A percentile compares a stretch with the other conserved stretches of the same genome.
Conservation (phyloP, 768 basidiomycete species). For the Naganishia kalamii region DNA sequence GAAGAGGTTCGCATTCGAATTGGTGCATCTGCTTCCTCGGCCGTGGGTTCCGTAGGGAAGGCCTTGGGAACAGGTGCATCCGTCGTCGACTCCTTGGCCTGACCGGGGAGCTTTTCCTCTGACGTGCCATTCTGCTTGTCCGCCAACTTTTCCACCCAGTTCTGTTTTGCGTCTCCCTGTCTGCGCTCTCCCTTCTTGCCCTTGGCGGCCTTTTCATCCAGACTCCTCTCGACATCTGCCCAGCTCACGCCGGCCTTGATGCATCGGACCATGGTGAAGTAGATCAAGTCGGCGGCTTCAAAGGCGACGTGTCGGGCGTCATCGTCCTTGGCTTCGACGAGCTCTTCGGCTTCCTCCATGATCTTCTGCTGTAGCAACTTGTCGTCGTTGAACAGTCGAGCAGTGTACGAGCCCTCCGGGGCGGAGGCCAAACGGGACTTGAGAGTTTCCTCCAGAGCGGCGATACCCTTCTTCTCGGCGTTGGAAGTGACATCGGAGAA, state of each 20-base stretch:
- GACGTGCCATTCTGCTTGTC: slow-evolving; percentile 26
- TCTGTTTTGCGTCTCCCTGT: slow-evolving; percentile 85
- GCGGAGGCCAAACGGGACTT: slow-evolving; percentile 64
- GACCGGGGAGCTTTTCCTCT: slow-evolving; percentile 26
- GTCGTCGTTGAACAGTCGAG: slow-evolving; percentile 72
- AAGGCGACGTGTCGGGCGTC: slow-evolving; percentile 69
- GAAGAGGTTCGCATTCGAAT: slow-evolving; percentile 75
- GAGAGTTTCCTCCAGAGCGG: slow-evolving; percentile 73
- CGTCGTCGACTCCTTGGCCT: slow-evolving; percentile 33
- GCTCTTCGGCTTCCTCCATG: slow-evolving; percentile 95
- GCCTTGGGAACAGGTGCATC: slow-evolving; percentile 40
- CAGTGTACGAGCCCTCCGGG: slow-evolving; percentile 87
- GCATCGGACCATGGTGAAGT: slow-evolving; percentile 84
- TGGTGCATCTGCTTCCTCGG: slow-evolving; percentile 16
- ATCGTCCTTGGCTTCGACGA: slow-evolving; percentile 65
- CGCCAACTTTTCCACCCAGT: slow-evolving; percentile 54
- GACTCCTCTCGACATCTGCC: slow-evolving; percentile 70
- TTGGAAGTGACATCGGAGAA: slow-evolving; percentile 50
- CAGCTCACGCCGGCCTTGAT: slow-evolving; percentile 73
- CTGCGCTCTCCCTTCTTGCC: slow-evolving; percentile 80
- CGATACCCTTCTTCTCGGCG: slow-evolving; percentile 60
- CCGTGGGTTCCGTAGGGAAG: slow-evolving; percentile 33
- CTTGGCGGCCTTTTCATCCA: slow-evolving; percentile 79
- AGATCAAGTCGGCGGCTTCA: slow-evolving; percentile 89
- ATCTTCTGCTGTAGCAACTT: slow-evolving; percentile 84